phyloP scores from a whole-genome alignment of 2,329 filamentous ascomycete genomes.

The Blumeriella jaapii region DNA sequence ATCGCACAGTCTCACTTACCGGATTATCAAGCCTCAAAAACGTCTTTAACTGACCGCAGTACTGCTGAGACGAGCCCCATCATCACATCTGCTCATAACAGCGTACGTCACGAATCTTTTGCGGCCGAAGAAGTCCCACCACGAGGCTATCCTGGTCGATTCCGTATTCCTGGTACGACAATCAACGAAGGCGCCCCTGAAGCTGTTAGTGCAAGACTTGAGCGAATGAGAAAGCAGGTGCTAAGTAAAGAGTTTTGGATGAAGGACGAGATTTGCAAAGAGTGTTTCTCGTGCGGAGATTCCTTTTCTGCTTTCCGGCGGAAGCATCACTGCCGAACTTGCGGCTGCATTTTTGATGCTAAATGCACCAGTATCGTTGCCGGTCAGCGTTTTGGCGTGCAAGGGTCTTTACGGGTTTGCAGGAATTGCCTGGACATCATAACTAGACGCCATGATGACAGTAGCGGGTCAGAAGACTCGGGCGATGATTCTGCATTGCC shows the following conservation, averaged over 20 bases:
- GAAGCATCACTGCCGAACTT: constrained; percentile 92
- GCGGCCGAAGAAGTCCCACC: constrained; percentile 30
- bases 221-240: constrained; percentile 73
- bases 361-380: constrained; percentile 91
- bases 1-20: constrained; percentile 35
- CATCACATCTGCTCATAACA: constrained; percentile 47
- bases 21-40: constrained; percentile 38
- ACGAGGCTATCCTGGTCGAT: constrained; percentile 34
- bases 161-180: constrained; percentile 44
- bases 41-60: constrained; percentile 47
- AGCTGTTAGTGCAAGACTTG: constrained; percentile 47
- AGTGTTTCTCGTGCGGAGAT: constrained; percentile 86
- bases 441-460: constrained; percentile 77
- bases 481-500: constrained; percentile 63
- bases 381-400: constrained; percentile 77
- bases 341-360: constrained; percentile 96
- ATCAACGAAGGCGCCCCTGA: constrained; percentile 45
- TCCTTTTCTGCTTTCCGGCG: constrained; percentile 87
- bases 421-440: constrained; percentile 89
- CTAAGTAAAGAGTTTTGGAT: constrained; percentile 97
- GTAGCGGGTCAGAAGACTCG: constrained; percentile 77
- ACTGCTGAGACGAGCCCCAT: constrained; percentile 45
- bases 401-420: constrained; percentile 76
- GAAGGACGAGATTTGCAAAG: constrained; percentile 95
- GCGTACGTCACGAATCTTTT: constrained; percentile 46